phyloP scores from a whole-genome alignment of 2,329 filamentous ascomycete genomes.

The Simplicillium sp. region DNA sequence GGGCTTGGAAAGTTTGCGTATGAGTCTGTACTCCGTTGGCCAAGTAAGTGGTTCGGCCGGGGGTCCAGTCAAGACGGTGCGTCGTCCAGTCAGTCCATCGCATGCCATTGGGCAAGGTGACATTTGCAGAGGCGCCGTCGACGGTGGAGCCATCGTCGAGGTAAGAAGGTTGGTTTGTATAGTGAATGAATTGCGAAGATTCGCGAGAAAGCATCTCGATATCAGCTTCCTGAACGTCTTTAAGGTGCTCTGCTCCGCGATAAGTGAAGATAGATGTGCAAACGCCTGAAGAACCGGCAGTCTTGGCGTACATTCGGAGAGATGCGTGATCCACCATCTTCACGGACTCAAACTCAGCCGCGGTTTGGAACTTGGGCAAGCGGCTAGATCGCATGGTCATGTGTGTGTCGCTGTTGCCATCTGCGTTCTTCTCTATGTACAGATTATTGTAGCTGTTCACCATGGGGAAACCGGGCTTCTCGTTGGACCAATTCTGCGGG shows the following conservation, averaged over 20 bases:
- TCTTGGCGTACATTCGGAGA: constrained; percentile 38
- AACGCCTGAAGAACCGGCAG: constrained; percentile 33
- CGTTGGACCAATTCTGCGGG: constrained; percentile 27
- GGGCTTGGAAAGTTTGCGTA: constrained; percentile 43
- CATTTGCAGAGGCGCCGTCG: constrained; percentile 31
- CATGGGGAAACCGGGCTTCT: constrained; percentile 21
- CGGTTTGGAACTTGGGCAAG: constrained; percentile 29
- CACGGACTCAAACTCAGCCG: constrained; percentile 34
- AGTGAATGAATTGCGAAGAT: constrained; percentile 31
- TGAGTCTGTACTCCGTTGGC: constrained; percentile 38
- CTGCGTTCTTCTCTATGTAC: constrained; percentile 32
- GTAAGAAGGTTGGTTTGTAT: constrained; percentile 50
- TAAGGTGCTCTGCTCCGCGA: constrained; percentile 20
- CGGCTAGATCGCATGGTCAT: constrained; percentile 36
- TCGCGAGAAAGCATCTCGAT: constrained; percentile 40
- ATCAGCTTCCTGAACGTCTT: constrained; percentile 36
- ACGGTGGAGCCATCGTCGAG: constrained; percentile 32
- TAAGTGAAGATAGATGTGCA: constrained; percentile 45
- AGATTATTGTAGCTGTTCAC: constrained; percentile 28
- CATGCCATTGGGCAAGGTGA: constrained; percentile 28
- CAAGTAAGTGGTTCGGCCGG: constrained; percentile 42
- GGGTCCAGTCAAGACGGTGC: constrained; percentile 50
- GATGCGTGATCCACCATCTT: constrained; percentile 16
- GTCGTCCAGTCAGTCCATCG: constrained; percentile 44
- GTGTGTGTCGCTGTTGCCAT: constrained; percentile 26